These are phyloP conservation scores for Fusarium staphyleae DNA, from an alignment of 2,329 filamentous ascomycete genomes.

Conservation along the genomic window DNA sequence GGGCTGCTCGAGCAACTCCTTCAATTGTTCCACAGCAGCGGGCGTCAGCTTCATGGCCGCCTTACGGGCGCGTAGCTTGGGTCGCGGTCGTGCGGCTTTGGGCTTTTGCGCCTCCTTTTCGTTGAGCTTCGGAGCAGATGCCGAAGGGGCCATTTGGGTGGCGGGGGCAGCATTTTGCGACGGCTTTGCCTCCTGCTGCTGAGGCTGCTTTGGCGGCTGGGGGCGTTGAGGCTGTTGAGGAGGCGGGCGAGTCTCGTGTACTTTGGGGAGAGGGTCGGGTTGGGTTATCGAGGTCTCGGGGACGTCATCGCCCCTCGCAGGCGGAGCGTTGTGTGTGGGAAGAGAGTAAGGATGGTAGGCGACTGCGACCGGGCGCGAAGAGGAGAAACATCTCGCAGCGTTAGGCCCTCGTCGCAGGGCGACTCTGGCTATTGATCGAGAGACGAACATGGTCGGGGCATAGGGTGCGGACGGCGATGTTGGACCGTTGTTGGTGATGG, in stretches of 20 bases:
- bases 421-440: slow-evolving; percentile 50
- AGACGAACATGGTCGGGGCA: slow-evolving; percentile 53
- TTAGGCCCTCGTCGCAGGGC: slow-evolving; percentile 51
- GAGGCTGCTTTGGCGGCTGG: slow-evolving; percentile 29
- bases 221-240: slow-evolving; percentile 32
- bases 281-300: slow-evolving; percentile 57
- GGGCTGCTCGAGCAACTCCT: slow-evolving; percentile 79
- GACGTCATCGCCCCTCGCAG: slow-evolving; percentile 52
- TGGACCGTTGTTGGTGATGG: slow-evolving; percentile 12
- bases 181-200: slow-evolving; percentile 19
- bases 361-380: slow-evolving; percentile 41
- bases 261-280: slow-evolving; percentile 54
- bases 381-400: slow-evolving; percentile 53
- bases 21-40: slow-evolving; percentile 79
- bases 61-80: slow-evolving; percentile 71
- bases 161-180: slow-evolving; percentile 29
- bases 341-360: slow-evolving; percentile 63
- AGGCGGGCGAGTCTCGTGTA: slow-evolving; percentile 61
- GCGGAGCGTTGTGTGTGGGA: slow-evolving; percentile 50
- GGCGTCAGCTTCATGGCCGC: slow-evolving; percentile 89
- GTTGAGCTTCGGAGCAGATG: slow-evolving; percentile 46
- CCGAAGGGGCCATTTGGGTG: slow-evolving; percentile 46
- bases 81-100: slow-evolving; percentile 54
- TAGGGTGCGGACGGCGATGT: slow-evolving; percentile 16
- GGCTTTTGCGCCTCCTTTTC: slow-evolving; percentile 74